Evolutionary conservation across 352 stramenopile species (phyloP).

Genomic region (Globisporangium heterothallicum): DNA sequence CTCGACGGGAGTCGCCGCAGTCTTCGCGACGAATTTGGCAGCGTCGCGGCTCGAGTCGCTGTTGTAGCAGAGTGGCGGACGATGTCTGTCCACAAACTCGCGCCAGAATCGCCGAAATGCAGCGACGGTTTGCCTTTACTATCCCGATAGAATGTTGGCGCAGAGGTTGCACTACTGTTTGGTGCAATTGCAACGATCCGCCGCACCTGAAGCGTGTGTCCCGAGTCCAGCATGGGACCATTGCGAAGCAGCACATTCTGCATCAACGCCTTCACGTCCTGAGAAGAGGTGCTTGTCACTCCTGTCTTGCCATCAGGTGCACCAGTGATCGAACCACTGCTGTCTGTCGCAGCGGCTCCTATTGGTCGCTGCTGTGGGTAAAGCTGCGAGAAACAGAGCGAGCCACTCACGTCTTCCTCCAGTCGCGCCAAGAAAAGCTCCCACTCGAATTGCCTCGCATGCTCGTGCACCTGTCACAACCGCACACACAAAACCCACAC

Average conservation of each 20-base stretch:
- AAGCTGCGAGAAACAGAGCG: slow-evolving; percentile 18
- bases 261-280: slow-evolving; percentile 8
- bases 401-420: slow-evolving; percentile 21
- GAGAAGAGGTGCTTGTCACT: not conserved
- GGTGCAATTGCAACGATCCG: slow-evolving; percentile 15
- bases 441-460: slow-evolving; percentile 21
- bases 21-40: slow-evolving; percentile 12
- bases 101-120: slow-evolving; percentile 21
- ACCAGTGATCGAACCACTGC: too few relatives aligned
- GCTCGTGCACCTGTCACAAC: too few relatives aligned
- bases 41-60: not conserved
- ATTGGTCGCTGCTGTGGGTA: not conserved
- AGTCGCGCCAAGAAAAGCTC: slow-evolving; percentile 30
- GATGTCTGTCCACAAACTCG: slow-evolving; percentile 21
- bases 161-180: not conserved
- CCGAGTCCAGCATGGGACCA: slow-evolving; percentile 18
- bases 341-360: not conserved
- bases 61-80: not conserved
- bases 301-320: too few relatives aligned
- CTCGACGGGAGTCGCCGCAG: slow-evolving; percentile 14
- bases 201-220: slow-evolving; percentile 14
- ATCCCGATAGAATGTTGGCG: not conserved
- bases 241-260: slow-evolving; percentile 20
- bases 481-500: too few relatives aligned
- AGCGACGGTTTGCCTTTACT: slow-evolving; percentile 21